Conservation (phyloP, 2,329 filamentous ascomycete genomes). For the Penicillium sp. region DNA sequence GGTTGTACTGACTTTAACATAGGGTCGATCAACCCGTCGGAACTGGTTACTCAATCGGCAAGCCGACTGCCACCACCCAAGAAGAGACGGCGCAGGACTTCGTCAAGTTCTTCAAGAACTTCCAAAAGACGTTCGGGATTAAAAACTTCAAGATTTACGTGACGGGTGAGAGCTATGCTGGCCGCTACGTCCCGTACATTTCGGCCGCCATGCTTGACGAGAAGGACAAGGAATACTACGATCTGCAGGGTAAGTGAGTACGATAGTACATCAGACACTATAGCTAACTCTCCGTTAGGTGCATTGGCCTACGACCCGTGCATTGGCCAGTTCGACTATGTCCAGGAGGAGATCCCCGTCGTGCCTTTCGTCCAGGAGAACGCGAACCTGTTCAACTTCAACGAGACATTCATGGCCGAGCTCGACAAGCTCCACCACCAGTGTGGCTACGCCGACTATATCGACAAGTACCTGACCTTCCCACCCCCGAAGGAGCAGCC, state of each 20-base stretch:
- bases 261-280: too few species aligned
- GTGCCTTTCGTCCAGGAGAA: slow-evolving; percentile 46
- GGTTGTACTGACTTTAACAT: neutral
- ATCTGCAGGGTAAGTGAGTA: slow-evolving; percentile 55
- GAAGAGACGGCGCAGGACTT: slow-evolving; percentile 70
- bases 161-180: slow-evolving; percentile 70
- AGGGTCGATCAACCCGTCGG: slow-evolving; percentile 47
- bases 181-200: slow-evolving; percentile 71
- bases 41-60: slow-evolving; percentile 68
- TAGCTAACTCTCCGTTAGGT: slow-evolving; percentile 17
- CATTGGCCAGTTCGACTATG: slow-evolving; percentile 43
- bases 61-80: slow-evolving; percentile 62
- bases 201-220: slow-evolving; percentile 70
- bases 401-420: slow-evolving; percentile 42
- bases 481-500: slow-evolving; percentile 50
- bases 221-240: slow-evolving; percentile 66
- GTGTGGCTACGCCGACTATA: slow-evolving; percentile 48
- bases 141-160: slow-evolving; percentile 71
- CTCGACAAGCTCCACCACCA: slow-evolving; percentile 42
- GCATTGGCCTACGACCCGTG: slow-evolving; percentile 72
- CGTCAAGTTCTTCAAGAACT: slow-evolving; percentile 76
- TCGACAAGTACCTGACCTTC: slow-evolving; percentile 57
- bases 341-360: slow-evolving; percentile 35
- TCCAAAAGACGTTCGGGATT: slow-evolving; percentile 66
- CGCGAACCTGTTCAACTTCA: slow-evolving; percentile 46